These are phyloP conservation scores for Schwanniomyces etchellsii DNA, from an alignment of 1,139 yeast species.

Conservation along the genomic window DNA sequence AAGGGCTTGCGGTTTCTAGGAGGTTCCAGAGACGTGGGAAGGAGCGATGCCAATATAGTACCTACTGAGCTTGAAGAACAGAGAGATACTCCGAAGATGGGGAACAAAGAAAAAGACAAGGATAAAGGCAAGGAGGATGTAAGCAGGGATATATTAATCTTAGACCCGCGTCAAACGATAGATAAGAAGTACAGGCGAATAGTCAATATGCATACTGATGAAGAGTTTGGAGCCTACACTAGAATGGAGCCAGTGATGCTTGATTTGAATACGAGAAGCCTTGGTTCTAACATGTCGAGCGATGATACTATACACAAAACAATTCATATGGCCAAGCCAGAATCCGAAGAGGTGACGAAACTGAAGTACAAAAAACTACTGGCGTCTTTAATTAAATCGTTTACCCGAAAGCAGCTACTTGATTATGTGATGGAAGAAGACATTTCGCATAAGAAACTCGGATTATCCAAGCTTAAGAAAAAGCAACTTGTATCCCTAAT, in stretches of 20 bases:
- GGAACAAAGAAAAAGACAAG: no score
- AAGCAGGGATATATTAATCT: conserved; percentile 12
- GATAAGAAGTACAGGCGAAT: conserved; percentile 7
- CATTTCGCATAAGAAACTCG: conserved; percentile 3
- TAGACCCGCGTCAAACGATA: conserved; percentile 12
- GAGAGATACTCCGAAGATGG: no score
- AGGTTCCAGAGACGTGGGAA: no score
- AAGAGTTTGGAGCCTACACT: background rate
- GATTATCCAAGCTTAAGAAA: conserved; percentile 10
- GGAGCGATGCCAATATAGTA: no score
- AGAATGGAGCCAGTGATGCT: background rate
- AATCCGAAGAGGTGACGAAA: conserved; percentile 7
- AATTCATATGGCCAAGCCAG: conserved; percentile 11
- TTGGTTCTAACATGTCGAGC: conserved; percentile 1
- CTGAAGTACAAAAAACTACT: conserved; percentile 8
- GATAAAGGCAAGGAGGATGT: no score
- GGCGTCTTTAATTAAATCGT: conserved; percentile 11
- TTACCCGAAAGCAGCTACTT: conserved; percentile 16
- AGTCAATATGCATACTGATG: conserved; percentile 6
- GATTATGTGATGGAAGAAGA: conserved; percentile 11
- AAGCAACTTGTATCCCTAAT: conserved; percentile 17
- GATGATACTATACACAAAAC: conserved; percentile 4
- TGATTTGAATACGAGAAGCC: conserved; percentile 1
- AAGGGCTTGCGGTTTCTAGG: no score
- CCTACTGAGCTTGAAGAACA: no score